These are phyloP conservation scores for Bondarzewia mesenterica DNA, from an alignment of 1,284 basidiomycete genomes.

Conservation along the genomic window DNA sequence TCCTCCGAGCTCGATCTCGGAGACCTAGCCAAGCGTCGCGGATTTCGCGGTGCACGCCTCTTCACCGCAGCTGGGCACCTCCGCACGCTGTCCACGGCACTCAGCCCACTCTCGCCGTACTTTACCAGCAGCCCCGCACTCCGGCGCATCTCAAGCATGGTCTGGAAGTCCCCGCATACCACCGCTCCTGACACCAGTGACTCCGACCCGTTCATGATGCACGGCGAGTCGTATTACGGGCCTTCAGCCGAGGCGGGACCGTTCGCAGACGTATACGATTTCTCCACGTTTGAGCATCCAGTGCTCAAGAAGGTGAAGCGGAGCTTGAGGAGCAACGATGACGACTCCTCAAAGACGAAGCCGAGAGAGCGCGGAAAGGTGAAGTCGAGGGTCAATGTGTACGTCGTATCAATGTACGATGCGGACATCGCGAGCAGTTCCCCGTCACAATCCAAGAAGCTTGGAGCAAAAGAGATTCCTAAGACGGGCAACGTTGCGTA, in stretches of 20 bases:
- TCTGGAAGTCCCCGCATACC: not conserved
- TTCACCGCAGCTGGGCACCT: not conserved
- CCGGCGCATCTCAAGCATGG: not conserved
- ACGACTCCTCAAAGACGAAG: too few relatives aligned
- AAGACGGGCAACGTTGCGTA: too few relatives aligned
- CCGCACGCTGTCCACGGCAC: not conserved
- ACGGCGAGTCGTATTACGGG: not conserved
- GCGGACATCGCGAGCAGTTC: not conserved
- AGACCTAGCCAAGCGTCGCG: not conserved
- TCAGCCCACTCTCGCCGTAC: slow-evolving; percentile 2
- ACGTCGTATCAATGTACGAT: not conserved
- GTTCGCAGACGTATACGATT: not conserved
- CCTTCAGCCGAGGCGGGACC: not conserved
- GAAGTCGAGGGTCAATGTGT: not conserved
- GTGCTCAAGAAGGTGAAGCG: not conserved
- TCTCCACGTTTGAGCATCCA: not conserved
- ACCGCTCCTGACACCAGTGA: not conserved
- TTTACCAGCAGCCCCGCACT: not conserved
- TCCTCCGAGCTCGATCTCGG: not conserved
- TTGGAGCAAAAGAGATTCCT: too few relatives aligned
- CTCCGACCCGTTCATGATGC: slow-evolving; percentile 1
- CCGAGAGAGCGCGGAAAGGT: not conserved
- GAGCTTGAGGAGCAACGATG: too few relatives aligned
- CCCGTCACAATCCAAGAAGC: too few relatives aligned
- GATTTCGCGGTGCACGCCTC: not conserved